A percentile compares a stretch with the other conserved stretches of the same genome.
These are phyloP conservation scores for Mortierella alpina DNA, from an alignment of 192 early-diverging fungal genomes.

Conservation along the genomic window DNA sequence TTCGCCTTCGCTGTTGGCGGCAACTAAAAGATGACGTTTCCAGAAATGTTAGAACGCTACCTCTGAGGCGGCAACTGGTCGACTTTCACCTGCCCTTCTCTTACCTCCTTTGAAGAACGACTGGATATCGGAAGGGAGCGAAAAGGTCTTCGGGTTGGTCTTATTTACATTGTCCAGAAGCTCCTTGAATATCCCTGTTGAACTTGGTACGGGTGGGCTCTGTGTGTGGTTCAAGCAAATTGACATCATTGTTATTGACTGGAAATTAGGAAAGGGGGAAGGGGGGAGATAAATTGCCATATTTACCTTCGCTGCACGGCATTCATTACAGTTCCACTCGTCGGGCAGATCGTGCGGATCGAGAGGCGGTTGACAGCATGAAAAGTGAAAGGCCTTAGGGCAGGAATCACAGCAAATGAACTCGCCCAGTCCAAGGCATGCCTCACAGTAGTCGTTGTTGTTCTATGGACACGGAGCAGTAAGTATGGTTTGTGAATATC, in stretches of 20 bases:
- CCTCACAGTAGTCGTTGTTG: conserved; percentile 55
- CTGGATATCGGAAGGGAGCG: conserved; percentile 20
- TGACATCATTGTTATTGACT: neutral
- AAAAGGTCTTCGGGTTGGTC: conserved; percentile 54
- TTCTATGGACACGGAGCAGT: conserved; percentile 2
- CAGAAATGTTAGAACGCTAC: conserved; percentile 1
- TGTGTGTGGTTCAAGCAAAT: conserved; percentile 1
- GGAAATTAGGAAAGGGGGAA: neutral
- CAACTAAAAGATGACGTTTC: conserved; percentile 24
- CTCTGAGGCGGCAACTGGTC: neutral
- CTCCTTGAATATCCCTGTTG: conserved; percentile 47
- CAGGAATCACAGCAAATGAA: conserved; percentile 58
- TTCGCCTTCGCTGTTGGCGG: conserved; percentile 54
- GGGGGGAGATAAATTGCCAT: neutral
- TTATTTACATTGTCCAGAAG: conserved; percentile 55
- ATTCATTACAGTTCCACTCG: conserved; percentile 57
- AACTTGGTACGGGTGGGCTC: conserved; percentile 29
- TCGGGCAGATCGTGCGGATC: conserved; percentile 38
- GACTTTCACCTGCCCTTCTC: neutral
- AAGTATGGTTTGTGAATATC: neutral
- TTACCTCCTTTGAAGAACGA: conserved; percentile 49
- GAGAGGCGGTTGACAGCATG: conserved; percentile 50
- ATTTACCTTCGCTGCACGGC: conserved; percentile 35
- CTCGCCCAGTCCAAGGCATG: conserved; percentile 39
- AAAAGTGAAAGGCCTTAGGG: conserved; percentile 57